Base-by-base conservation (phyloP, 192 early-diverging fungal genomes). In the Backusella luteola region DNA sequence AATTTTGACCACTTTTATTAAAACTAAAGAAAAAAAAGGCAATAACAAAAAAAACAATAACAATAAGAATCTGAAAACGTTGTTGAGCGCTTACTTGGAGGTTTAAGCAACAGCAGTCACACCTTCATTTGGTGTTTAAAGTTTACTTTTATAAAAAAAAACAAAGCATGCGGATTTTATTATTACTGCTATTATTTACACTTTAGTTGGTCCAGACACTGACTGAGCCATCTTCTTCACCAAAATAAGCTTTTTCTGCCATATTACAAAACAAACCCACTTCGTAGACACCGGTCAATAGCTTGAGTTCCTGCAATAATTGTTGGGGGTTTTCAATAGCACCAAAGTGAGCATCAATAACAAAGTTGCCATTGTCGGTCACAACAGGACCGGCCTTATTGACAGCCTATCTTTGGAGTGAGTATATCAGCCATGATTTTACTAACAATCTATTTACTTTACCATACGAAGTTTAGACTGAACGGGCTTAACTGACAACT, bases 341-440 rank as follows among this genome's bases (percentile, higher is more conserved):
- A 34, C 93, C 93, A 82, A 98, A 93, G 39, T 91, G 82, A 4
- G 91, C 94, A 85, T 98, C 96, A 44, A 98, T 85, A 34, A 97
- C 85, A 84, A 97, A 93, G 85, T 96, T 97, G 11, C 96, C 95
- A 75, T 96, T 96, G 79, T 98, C 97, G 12, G 95, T 97, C 1
- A 97, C 93, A 34, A 96, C 93, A 2, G 97, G 97, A 6, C 97
- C 97, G 0, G 97, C 97, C 82, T 98, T 98, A 46, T 81, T 86
- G 17, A 77, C 69, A 66, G 76, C 15, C 38, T 42, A 21, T 9
- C n/a, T 56, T 21, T 1, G 2, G 53, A n/a, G 8, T 56, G 19
- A 56, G 21, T 56, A 56, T 3, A 26, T 2, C 19, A 21, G 19
- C 8, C 21, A 56, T 21, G 21, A 26, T 6, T 56, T 56, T 21